Evolutionary conservation across 2,329 filamentous ascomycete species (phyloP), one percentile per base, ranked within the genome.

Genomic region (Bipolaris oryzae): DNA sequence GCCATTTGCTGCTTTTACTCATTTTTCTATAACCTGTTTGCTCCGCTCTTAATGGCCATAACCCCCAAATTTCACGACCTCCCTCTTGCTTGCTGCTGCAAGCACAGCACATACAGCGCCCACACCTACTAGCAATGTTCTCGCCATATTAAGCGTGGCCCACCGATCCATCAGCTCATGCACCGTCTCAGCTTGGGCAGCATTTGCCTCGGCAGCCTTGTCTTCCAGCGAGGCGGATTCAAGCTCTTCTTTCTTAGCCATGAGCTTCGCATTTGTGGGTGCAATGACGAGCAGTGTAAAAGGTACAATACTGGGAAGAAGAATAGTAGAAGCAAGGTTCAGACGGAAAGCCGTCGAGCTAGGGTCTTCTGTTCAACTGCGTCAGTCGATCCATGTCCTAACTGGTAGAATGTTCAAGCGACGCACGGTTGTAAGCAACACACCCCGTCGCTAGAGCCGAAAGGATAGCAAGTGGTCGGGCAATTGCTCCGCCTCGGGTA

Each of bases 131-230:
- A 81, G 63, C 7, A 74, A 51, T 2, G 76, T 74, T 16, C 82
- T 68, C 5, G 72, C 78, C 34, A 86, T 60, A 64, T 86, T 86
- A 63, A 85, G 66, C 47, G 78, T 73, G 3, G 77, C 84, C 85
- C 85, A 87, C 55, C 74, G 76, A 64, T 87, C 84, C 35, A 87
- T 77, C 62, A 87, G 69, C 55, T 74, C 77, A 70, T 84, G 82
- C 7, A 77, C 76, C 0, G 76, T 81, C 73, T 82, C 79, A 42
- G 77, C 78, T 50, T 77, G 71, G 25, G 64, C 68, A 28, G 76
- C 63, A 3, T 73, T 76, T 5, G 68, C 65, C 53, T 81, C 80
- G 1, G 61, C 44, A 2, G 54, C 50, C 16, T 77, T 70, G 52
- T 79, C 78, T 23, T 71, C 72, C 42, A 78, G 62, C 10, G 70